Evolutionary conservation across 208 protist genomes (phyloP).

Genomic region (Strigomonas galati): DNA sequence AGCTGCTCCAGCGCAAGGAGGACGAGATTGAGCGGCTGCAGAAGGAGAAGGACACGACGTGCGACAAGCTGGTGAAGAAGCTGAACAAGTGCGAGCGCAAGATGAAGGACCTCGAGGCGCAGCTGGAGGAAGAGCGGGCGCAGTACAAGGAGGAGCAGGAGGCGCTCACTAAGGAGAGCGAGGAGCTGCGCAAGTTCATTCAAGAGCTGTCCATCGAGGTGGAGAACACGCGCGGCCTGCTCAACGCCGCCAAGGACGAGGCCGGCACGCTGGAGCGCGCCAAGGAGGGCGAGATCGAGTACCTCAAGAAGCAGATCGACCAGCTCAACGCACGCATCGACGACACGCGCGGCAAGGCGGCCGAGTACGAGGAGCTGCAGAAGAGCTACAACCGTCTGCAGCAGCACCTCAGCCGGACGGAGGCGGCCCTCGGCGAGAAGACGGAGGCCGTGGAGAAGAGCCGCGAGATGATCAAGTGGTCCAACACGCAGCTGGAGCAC

Average conservation of each 20-base stretch:
- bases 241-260: conserved; percentile 49
- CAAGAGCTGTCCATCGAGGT: conserved; percentile 83
- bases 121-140: conserved; percentile 72
- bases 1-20: conserved; percentile 82
- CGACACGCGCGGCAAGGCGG: conserved; percentile 55
- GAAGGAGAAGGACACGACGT: conserved; percentile 70
- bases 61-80: conserved; percentile 89
- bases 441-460: conserved; percentile 75
- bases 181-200: conserved; percentile 69
- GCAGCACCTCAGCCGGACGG: conserved; percentile 71
- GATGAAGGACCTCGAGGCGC: conserved; percentile 73
- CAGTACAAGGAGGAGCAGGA: conserved; percentile 73
- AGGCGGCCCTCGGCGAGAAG: conserved; percentile 70
- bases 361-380: conserved; percentile 72
- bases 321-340: conserved; percentile 56
- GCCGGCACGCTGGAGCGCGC: conserved; percentile 51
- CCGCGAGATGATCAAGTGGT: conserved; percentile 87
- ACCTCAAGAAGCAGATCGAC: conserved; percentile 54
- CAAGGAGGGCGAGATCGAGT: conserved; percentile 76
- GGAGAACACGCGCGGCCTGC: conserved; percentile 64
- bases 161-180: conserved; percentile 60
- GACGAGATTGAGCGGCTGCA: conserved; percentile 76
- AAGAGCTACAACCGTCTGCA: conserved; percentile 81
- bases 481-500: conserved; percentile 73
- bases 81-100: conserved; percentile 85